phyloP scores from a whole-genome alignment of 768 basidiomycete species.

The Boletus tomentosulus region DNA sequence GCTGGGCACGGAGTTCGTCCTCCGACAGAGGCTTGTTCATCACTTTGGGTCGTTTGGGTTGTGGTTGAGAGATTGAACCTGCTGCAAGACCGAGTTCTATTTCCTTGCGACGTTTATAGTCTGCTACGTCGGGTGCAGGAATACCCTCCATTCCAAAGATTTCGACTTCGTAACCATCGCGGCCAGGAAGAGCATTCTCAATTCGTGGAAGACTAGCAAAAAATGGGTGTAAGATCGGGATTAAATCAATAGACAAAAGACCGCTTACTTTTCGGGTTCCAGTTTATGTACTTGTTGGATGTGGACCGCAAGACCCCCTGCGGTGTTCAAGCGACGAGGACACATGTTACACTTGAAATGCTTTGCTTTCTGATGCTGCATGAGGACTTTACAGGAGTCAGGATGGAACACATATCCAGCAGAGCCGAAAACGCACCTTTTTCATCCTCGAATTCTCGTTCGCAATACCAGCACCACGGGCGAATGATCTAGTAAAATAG shows the following conservation, averaged over 20 bases:
- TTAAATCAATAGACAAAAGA: background rate
- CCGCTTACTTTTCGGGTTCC: conserved; percentile 71
- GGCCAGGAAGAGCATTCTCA: conserved; percentile 92
- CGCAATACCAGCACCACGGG: conserved; percentile 99
- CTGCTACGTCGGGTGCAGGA: conserved; percentile 88
- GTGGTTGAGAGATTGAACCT: conserved; percentile 78
- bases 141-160: conserved; percentile 99
- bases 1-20: conserved; percentile 78
- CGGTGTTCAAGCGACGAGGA: conserved; percentile 92
- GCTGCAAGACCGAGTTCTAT: conserved; percentile 85
- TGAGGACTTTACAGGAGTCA: conserved; percentile 59
- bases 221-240: conserved; percentile 10
- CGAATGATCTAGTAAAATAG: conserved; percentile 56
- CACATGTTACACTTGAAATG: conserved; percentile 98
- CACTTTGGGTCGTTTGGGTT: conserved; percentile 74
- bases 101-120: conserved; percentile 94
- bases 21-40: conserved; percentile 77
- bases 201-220: conserved; percentile 69
- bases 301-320: conserved; percentile 95
- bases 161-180: conserved; percentile 97
- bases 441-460: conserved; percentile 99
- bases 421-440: conserved; percentile 57
- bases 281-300: conserved; percentile 99
- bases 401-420: background rate
- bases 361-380: conserved; percentile 99